Conservation (phyloP, 148 eudicot species). For the Polygonum aviculare region DNA sequence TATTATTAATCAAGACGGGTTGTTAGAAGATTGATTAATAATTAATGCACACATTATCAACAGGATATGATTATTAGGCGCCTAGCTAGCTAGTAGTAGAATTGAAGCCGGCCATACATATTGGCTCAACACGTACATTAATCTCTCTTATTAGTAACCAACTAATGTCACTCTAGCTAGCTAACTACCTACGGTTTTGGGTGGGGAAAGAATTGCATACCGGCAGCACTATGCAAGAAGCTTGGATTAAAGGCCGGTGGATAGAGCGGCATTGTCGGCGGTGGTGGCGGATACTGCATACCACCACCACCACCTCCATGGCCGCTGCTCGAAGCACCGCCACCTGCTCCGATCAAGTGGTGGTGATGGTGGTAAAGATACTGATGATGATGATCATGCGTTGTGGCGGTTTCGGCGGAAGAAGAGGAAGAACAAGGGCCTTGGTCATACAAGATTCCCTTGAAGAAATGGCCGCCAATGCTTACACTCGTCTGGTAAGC, state of each 20-base stretch:
- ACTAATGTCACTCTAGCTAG: background rate
- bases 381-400: constrained; percentile 9
- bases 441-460: constrained; percentile 51
- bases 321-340: background rate
- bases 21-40: background rate
- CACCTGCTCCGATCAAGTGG: constrained; percentile 9
- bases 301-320: constrained; percentile 16
- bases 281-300: constrained; percentile 4
- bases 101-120: background rate
- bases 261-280: constrained; percentile 12
- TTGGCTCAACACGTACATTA: too few species aligned
- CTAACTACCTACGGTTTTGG: constrained; percentile 22
- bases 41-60: background rate
- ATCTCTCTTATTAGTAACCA: too few species aligned
- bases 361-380: constrained; percentile 14
- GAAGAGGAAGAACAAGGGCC: constrained; percentile 24
- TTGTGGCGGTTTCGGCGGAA: background rate
- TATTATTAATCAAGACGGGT: background rate
- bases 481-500: constrained; percentile 47
- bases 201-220: constrained; percentile 55
- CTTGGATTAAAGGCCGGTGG: constrained; percentile 29
- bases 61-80: background rate
- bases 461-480: constrained; percentile 46
- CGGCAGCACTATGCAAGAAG: constrained; percentile 22
- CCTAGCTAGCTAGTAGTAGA: background rate